Evolutionary conservation across 108 stramenopile species (phyloP), one percentile per base, ranked within the genome.

Genomic region (Fragilaria crotonensis): DNA sequence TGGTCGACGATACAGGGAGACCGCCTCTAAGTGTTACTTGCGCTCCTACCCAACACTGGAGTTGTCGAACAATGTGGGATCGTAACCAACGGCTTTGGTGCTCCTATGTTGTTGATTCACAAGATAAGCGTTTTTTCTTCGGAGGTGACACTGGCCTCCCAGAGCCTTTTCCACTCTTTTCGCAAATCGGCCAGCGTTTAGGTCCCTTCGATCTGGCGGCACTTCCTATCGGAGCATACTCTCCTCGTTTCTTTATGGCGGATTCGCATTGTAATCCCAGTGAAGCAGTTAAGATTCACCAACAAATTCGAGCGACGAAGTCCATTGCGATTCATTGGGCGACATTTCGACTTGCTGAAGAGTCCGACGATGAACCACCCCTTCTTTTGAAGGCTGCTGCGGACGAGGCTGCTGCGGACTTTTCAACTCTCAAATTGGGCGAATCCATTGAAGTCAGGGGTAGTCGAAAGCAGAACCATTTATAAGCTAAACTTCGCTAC

Each of bases 191-290:
- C n/a, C 89, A 93, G 46, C 66, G 73, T 3, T 69, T 89, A 5
- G 89, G 88, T 11, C 92, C 93, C 20, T 92, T 95, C 54, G 87
- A 94, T 63, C 59, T 94, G 17, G 80, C 90, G 11, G 83, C 87
- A 2, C 76, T 98, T 46, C 96, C 97, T 18, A 94, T 98, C 54
- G 97, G 95, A 17, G 97, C 97, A 0, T 96, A 98, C 66, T 71
- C 70, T 57, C 97, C 97, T 14, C 48, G 67, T 23, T 94, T 79
- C 72, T 84, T 96, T 72, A 96, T 94, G 84, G 66, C 73, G 33
- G 76, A 82, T 31, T 64, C 84, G 32, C 97, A 98, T 60, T 69
- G 74, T 51, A 67, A 92, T 74, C 95, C 97, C 5, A 49, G 60
- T 0, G 97, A 95, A 41, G 95, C 97, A 1, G 76, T 96, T 44